Conservation (phyloP, 148 eudicot species). For the Fallopia convolvulus region DNA sequence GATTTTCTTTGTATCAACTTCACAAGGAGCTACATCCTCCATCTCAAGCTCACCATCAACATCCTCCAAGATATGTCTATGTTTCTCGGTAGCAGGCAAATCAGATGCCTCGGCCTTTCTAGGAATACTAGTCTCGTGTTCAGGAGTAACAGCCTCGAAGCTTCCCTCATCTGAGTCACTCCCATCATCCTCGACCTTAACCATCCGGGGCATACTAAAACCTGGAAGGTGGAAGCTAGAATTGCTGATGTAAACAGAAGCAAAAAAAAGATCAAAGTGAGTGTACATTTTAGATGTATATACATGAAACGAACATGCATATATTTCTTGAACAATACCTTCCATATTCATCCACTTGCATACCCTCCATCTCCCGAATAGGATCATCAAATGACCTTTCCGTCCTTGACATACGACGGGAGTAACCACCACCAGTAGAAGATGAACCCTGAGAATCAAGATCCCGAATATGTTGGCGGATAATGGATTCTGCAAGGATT, state of each 20-base stretch:
- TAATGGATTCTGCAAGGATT: conserved; percentile 65
- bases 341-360: conserved; percentile 93
- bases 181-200: conserved; percentile 61
- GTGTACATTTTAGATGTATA: not conserved
- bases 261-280: conserved; percentile 4
- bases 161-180: conserved; percentile 84
- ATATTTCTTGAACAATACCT: conserved; percentile 31
- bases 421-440: conserved; percentile 36
- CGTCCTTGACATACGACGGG: conserved; percentile 64
- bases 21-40: conserved; percentile 92
- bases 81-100: conserved; percentile 33
- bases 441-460: conserved; percentile 52
- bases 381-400: conserved; percentile 98
- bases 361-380: conserved; percentile 88
- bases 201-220: conserved; percentile 86
- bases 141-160: conserved; percentile 98
- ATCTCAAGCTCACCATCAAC: conserved; percentile 99
- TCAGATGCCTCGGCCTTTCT: conserved; percentile 28
- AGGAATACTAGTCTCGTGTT: conserved; percentile 41
- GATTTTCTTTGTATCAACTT: conserved; percentile 26
- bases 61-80: conserved; percentile 82
- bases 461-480: conserved; percentile 73
- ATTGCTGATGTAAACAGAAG: conserved; percentile 39
- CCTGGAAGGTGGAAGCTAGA: conserved; percentile 94
- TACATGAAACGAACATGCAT: not conserved